Evolutionary conservation across 371 early-diverging fungal species (phyloP).

Genomic region (Chytridiales sp.): DNA sequence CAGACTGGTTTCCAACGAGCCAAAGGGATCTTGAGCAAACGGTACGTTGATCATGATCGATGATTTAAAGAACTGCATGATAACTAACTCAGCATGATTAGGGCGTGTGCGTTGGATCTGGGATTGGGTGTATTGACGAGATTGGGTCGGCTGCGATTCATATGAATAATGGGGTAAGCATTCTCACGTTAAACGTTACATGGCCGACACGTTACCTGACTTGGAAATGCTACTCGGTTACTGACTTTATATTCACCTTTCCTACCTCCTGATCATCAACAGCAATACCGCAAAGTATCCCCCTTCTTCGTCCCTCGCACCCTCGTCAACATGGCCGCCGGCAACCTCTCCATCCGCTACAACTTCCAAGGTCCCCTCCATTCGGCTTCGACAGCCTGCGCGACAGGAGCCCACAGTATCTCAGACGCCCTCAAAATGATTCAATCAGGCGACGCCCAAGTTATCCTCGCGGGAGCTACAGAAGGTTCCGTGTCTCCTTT

Average conservation of each 20-base stretch:
- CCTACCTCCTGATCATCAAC: background rate
- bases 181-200: background rate
- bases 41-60: conserved; percentile 28
- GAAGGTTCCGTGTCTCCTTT: conserved; percentile 86
- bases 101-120: conserved; percentile 90
- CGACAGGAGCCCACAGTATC: conserved; percentile 92
- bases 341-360: conserved; percentile 84
- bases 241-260: background rate
- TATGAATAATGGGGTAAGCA: conserved; percentile 54
- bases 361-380: conserved; percentile 93
- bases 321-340: conserved; percentile 93
- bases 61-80: conserved; percentile 1
- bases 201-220: background rate
- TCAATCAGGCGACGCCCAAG: conserved; percentile 87
- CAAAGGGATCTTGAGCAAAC: conserved; percentile 56
- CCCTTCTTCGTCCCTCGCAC: conserved; percentile 91
- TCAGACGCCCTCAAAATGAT: conserved; percentile 94
- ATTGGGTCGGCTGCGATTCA: conserved; percentile 60
- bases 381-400: conserved; percentile 89
- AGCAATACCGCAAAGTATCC: conserved; percentile 76
- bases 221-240: too few relatives aligned
- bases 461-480: conserved; percentile 94
- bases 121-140: conserved; percentile 90
- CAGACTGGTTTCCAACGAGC: conserved; percentile 62
- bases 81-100: conserved; percentile 24